Percentiles rank a stretch among this genome's conserved stretches.
Evolutionary conservation across 768 basidiomycete genomes (phyloP).

Genomic region (Pholiota conissans): DNA sequence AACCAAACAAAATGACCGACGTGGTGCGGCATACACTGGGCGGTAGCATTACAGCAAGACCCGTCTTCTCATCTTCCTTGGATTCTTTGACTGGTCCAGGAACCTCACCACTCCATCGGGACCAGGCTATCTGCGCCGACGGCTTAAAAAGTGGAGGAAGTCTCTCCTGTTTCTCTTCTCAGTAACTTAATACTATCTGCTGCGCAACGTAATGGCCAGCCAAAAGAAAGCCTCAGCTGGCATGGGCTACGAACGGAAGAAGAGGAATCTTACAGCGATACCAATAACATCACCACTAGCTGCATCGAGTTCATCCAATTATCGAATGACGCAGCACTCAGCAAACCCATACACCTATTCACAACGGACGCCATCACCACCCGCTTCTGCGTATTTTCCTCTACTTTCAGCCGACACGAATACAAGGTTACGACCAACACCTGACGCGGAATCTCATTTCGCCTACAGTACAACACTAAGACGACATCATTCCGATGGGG

Average conservation of each 20-base stretch:
- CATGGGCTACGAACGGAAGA: constrained; percentile 45
- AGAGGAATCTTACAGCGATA: constrained; percentile 34
- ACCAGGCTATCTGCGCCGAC: constrained; percentile 2
- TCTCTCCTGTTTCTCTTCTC: background rate
- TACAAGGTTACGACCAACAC: constrained; percentile 54
- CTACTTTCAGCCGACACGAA: constrained; percentile 48
- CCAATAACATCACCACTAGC: constrained; percentile 31
- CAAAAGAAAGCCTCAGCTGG: constrained; percentile 33
- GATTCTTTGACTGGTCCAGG: background rate
- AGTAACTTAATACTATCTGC: background rate
- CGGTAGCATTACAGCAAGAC: constrained; percentile 2
- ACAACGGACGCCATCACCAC: constrained; percentile 57
- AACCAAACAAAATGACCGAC: constrained; percentile 16
- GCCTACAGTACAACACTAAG: constrained; percentile 82
- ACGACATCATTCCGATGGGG: constrained; percentile 56
- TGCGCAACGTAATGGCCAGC: constrained; percentile 15
- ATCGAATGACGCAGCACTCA: constrained; percentile 27
- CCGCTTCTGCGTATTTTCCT: constrained; percentile 81
- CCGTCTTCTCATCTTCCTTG: background rate
- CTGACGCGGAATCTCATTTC: constrained; percentile 73
- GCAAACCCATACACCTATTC: constrained; percentile 20
- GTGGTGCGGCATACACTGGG: constrained; percentile 11
- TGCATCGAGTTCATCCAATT: constrained; percentile 37
- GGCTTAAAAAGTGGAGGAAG: background rate
- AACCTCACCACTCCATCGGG: background rate